Evolutionary conservation across 23 red algal species (phyloP), one percentile per base, ranked within the genome.

Genomic region (Gracilariopsis chorda): DNA sequence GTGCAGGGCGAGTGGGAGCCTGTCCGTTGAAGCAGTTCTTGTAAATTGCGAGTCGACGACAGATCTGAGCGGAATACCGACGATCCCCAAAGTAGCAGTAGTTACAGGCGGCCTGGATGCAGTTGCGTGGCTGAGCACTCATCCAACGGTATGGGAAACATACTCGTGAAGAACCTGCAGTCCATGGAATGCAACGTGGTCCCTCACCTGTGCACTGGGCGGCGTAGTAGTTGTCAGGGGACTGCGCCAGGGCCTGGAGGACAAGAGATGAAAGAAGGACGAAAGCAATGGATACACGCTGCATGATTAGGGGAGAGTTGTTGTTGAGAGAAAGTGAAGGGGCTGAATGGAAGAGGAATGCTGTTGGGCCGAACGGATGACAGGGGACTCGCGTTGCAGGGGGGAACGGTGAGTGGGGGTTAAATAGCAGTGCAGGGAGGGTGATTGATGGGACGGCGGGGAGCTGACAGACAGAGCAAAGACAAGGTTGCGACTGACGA

Each of bases 21-120:
- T 24, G 24, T 24, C 83, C 65, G 13, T 64, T 47, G 69, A 88
- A 88, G 24, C 83, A 88, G 55, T 88, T 88, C 67, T 88, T 88
- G 65, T 41, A 88, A 45, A 88, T 88, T 7, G 83, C 65, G 24
- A 68, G 46, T 47, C 62, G 48, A 41, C 33, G 64, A 75, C 83
- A 88, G 7, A 73, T 52, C 30, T 37, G 41, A n/a, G 53, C 48
- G 25, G 44, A 49, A 20, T 23, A 60, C 27, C 83, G 62, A 57
- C 64, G 64, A 37, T 37, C 63, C 21, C 45, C 53, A 34, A 69
- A 32, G 65, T 37, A 73, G n/a, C 83, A 88, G 34, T 57, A 88
- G 16, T 55, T 49, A 33, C 83, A 88, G 4, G 83, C 65, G 30
- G 42, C 46, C 20, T 77, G 62, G 30, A 33, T 34, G 52, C 83